A percentile compares a stretch with the other conserved stretches of the same genome.
phyloP scores from a whole-genome alignment of 768 basidiomycete genomes.

The Neoboletus subvelutipes region DNA sequence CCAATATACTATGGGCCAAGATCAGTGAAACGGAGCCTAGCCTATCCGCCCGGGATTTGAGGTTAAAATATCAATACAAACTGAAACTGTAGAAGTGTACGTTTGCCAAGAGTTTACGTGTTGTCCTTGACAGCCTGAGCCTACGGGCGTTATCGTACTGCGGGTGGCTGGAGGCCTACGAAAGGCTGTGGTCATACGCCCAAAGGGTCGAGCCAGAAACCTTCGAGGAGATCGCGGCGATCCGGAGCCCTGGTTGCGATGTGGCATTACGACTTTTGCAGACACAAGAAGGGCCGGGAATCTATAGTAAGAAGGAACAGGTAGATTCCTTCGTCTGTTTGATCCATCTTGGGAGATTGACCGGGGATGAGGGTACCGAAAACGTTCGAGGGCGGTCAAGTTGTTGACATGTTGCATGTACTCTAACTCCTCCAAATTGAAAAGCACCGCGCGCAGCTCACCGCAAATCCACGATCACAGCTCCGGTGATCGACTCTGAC shows the following conservation, averaged over 20 bases:
- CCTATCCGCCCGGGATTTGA: neutral
- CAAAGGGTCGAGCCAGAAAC: neutral
- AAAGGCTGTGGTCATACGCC: neutral
- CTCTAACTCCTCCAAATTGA: neutral
- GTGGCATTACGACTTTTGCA: neutral
- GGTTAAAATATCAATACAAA: neutral
- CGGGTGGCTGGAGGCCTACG: neutral
- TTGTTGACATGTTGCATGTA: neutral
- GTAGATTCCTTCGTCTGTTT: neutral
- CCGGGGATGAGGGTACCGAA: neutral
- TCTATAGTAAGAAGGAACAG: neutral
- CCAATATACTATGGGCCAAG: neutral
- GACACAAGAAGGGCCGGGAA: neutral
- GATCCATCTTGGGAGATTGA: neutral
- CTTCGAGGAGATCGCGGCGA: neutral
- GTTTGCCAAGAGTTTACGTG: neutral
- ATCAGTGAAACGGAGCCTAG: neutral
- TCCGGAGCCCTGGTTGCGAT: neutral
- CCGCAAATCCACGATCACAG: too few species aligned
- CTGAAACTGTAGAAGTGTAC: neutral
- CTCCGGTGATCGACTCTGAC: neutral
- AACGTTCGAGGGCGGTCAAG: neutral
- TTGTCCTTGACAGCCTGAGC: neutral
- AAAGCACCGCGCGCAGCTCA: neutral
- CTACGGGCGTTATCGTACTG: neutral